Evolutionary conservation across 2,329 filamentous ascomycete genomes (phyloP), one percentile per base, ranked within the genome.

Genomic region (Paraphoma sp.): DNA sequence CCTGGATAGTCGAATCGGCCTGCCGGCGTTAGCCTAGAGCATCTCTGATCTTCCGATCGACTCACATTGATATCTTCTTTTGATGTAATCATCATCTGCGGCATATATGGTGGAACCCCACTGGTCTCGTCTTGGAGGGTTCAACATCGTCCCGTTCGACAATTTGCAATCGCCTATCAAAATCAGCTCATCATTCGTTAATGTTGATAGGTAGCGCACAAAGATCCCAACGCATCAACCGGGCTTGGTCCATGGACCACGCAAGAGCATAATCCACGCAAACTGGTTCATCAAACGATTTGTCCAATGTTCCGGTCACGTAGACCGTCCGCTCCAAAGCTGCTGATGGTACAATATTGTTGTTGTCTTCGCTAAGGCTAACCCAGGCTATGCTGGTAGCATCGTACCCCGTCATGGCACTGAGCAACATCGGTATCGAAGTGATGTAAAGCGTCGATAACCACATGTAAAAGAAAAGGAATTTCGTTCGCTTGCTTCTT

Each of bases 341-440:
- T 5, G 60, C 49, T 1, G 65, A 66, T 1, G 67, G 68, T 1
- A 75, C 56, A 30, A 76, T 70, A 29, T 73, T 70, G 14, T 69
- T 70, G 14, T 69, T 61, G 3, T 53, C 51, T 14, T 61, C 58
- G 12, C 69, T 60, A 14, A 73, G 45, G 16, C 62, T 64, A 12
- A 76, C 57, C 66, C 70, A 75, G 0, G 69, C 60, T 5, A 65
- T 65, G 2, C 60, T 58, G 1, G 62, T 67, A 43, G 60, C 67
- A n/a, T 74, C 69, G 49, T 77, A 78, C 9, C 76, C 76, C 0
- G 72, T 75, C 71, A 78, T 76, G 11, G 75, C 74, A n/a, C 64
- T 54, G 1, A 76, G 46, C 4, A 74, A 60, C 17, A 73, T 71
- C 1, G 73, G 75, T 17, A 77, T 65, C 12, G 54, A 55, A 1